Percentiles rank a stretch among this genome's conserved stretches.
phyloP scores from a whole-genome alignment of 2,329 filamentous ascomycete species.

The Neofusicoccum sp. region DNA sequence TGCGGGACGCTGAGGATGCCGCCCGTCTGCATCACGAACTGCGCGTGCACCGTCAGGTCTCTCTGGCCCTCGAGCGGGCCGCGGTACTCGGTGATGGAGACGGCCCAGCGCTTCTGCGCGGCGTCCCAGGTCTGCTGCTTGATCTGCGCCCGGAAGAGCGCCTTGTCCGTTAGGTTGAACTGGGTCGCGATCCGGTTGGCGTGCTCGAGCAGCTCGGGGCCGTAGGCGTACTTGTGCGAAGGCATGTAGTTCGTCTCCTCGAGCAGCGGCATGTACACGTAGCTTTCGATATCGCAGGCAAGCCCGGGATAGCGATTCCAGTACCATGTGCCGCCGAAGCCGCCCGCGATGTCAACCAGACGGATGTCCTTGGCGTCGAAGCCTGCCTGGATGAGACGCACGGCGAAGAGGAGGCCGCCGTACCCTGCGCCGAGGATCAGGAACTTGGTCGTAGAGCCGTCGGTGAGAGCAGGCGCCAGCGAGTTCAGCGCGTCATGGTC shows the following conservation, averaged over 20 bases:
- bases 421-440: conserved; percentile 47
- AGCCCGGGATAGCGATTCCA: conserved; percentile 32
- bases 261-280: conserved; percentile 33
- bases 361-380: conserved; percentile 36
- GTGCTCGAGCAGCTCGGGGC: conserved; percentile 36
- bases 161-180: conserved; percentile 44
- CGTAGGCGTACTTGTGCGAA: conserved; percentile 35
- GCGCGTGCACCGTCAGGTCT: conserved; percentile 33
- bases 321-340: conserved; percentile 29
- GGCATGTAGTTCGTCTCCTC: conserved; percentile 43
- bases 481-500: conserved; percentile 13
- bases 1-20: conserved; percentile 34
- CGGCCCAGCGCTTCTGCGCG: conserved; percentile 32
- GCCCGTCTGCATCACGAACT: conserved; percentile 24
- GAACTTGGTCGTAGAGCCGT: conserved; percentile 20
- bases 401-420: conserved; percentile 44
- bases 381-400: conserved; percentile 39
- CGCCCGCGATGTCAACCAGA: conserved; percentile 24
- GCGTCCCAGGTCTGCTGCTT: conserved; percentile 58
- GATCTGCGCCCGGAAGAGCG: conserved; percentile 33
- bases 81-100: conserved; percentile 38
- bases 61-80: conserved; percentile 32
- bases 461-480: background rate
- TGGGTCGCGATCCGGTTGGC: conserved; percentile 38
- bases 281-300: conserved; percentile 12